Percentiles rank a stretch among this genome's conserved stretches.
phyloP scores from a whole-genome alignment of 1,139 yeast genomes.

The Diutina siamensis region DNA sequence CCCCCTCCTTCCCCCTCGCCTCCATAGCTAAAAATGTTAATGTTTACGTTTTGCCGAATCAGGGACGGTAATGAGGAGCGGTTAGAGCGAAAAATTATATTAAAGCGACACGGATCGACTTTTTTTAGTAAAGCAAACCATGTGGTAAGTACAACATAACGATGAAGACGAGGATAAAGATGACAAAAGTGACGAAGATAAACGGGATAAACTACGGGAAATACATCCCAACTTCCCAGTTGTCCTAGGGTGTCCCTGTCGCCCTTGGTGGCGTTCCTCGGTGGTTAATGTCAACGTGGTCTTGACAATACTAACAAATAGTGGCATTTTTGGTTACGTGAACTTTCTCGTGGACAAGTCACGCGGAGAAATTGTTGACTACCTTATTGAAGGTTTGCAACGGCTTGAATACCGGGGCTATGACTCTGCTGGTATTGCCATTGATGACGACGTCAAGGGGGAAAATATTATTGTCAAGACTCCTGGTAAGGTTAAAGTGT shows the following conservation, averaged over 20 bases:
- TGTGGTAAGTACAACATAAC: slow-evolving; percentile 1
- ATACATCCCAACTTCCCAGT: too few species aligned
- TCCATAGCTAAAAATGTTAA: neutral
- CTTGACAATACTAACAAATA: neutral
- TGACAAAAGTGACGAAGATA: too few species aligned
- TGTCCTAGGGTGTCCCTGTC: too few species aligned
- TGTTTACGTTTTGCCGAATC: slow-evolving; percentile 3
- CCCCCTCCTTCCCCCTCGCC: neutral
- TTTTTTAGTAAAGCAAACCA: neutral
- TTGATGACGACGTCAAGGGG: slow-evolving; percentile 71
- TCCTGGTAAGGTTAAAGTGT: slow-evolving; percentile 83
- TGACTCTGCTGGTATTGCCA: slow-evolving; percentile 93
- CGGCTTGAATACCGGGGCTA: slow-evolving; percentile 96
- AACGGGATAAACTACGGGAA: too few species aligned
- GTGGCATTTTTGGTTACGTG: slow-evolving; percentile 98
- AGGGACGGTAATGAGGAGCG: slow-evolving; percentile 4
- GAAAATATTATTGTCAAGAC: slow-evolving; percentile 65
- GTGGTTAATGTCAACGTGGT: too few species aligned
- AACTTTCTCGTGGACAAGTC: slow-evolving; percentile 88
- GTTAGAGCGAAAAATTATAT: neutral
- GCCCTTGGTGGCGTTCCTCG: too few species aligned
- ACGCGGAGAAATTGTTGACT: slow-evolving; percentile 86
- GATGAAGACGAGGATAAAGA: too few species aligned
- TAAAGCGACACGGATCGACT: neutral
- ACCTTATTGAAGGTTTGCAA: slow-evolving; percentile 82